These are phyloP conservation scores for Coprinellus micaceus DNA, from an alignment of 768 basidiomycete genomes.

Conservation along the genomic window DNA sequence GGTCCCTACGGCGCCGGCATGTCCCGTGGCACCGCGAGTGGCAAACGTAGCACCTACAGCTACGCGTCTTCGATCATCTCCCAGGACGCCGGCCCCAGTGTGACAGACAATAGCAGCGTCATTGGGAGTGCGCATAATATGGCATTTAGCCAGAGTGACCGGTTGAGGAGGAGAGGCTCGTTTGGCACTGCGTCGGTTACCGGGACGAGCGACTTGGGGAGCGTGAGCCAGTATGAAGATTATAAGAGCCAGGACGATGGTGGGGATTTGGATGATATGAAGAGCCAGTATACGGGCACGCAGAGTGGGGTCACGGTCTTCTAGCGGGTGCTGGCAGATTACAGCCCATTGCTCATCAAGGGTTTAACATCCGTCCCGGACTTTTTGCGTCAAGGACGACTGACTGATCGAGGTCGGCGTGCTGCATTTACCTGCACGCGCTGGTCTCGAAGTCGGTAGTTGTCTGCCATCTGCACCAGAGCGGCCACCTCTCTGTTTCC, in stretches of 20 bases:
- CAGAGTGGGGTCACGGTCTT: slow-evolving; percentile 85
- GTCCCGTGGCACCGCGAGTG: slow-evolving; percentile 58
- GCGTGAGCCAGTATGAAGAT: slow-evolving; percentile 69
- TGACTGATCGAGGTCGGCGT: too few relatives aligned
- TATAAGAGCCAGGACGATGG: slow-evolving; percentile 90
- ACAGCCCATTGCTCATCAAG: background rate
- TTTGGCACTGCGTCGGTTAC: slow-evolving; percentile 67
- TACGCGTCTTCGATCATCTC: slow-evolving; percentile 93
- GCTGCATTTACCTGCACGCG: too few relatives aligned
- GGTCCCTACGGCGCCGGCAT: slow-evolving; percentile 69
- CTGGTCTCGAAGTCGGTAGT: background rate
- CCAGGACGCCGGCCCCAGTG: slow-evolving; percentile 75
- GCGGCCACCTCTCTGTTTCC: too few relatives aligned
- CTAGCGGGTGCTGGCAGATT: slow-evolving; percentile 31
- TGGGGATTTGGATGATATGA: slow-evolving; percentile 79
- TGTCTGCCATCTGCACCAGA: background rate
- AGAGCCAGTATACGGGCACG: slow-evolving; percentile 83
- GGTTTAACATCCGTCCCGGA: background rate
- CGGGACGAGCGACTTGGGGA: slow-evolving; percentile 75
- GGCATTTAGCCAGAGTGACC: slow-evolving; percentile 88
- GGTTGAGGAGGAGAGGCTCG: slow-evolving; percentile 73
- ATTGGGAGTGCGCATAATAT: slow-evolving; percentile 57
- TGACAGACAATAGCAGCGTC: slow-evolving; percentile 60
- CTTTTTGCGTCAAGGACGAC: background rate
- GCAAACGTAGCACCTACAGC: slow-evolving; percentile 73